Evolutionary conservation across 2,329 filamentous ascomycete species (phyloP), one percentile per base, ranked within the genome.

Genomic region (Arachnomyces sp.): DNA sequence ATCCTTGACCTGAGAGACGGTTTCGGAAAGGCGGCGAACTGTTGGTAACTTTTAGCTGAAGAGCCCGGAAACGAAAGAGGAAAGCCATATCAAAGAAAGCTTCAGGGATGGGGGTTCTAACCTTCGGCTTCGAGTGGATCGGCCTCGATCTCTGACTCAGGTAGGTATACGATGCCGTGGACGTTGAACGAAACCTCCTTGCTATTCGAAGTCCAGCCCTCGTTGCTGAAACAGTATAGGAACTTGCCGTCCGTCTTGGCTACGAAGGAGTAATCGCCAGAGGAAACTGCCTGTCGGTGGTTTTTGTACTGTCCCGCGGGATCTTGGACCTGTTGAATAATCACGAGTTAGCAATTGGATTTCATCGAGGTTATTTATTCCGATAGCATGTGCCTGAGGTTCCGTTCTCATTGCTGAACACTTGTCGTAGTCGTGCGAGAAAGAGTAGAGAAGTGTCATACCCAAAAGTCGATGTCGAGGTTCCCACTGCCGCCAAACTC

Each of bases 161-260:
- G 84, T 38, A 98, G 88, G 67, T 96, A 98, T 60, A 98, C 90
- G 51, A 98, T 87, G 54, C 92, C 92, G 68, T 98, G 92, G 38
- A 98, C 92, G 65, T 98, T 98, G 79, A 98, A 98, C 42, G 87
- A 94, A 39, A 98, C 90, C 66, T 98, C 92, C 71, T 98, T 98
- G 62, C 80, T 93, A 65, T 87, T 87, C 44, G 89, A 88, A 44
- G 86, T 86, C 88, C 90, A 98, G 65, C 92, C 84, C 73, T 96
- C 90, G 69, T 98, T 98, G 68, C 92, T 93, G 72, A 98, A 98
- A 79, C 92, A 98, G 79, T 98, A 98, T 43, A 78, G 73, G 71
- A 85, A 95, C 69, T 85, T 88, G 50, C 92, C 92, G 64, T 98
- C 89, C 59, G 80, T 69, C 54, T 75, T 72, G 38, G 92, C 89